These are phyloP conservation scores for Calvatia gigantea DNA, from an alignment of 768 basidiomycete species.

Conservation along the genomic window DNA sequence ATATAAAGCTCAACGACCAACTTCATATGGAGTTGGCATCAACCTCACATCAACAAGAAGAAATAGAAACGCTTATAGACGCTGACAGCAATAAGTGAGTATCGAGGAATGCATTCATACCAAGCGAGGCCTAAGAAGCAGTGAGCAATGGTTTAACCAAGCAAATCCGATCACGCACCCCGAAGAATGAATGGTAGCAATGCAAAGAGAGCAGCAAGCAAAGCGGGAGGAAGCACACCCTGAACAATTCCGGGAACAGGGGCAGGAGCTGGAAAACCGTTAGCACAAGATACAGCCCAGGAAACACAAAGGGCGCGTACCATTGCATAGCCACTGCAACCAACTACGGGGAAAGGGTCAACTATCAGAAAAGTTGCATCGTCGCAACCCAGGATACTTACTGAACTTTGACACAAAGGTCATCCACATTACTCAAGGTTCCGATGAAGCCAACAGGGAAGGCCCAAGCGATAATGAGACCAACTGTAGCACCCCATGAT, in stretches of 20 bases:
- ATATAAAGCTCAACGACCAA: background rate
- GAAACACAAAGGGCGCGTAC: slow-evolving; percentile 16
- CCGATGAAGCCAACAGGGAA: slow-evolving; percentile 68
- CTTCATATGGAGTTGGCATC: background rate
- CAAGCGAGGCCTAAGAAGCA: slow-evolving; percentile 51
- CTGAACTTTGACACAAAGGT: slow-evolving; percentile 45
- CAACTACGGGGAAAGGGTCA: slow-evolving; percentile 33
- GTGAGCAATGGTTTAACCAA: background rate
- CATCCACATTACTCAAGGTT: slow-evolving; percentile 54
- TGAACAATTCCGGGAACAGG: slow-evolving; percentile 51
- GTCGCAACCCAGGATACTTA: slow-evolving; percentile 23
- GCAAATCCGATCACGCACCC: slow-evolving; percentile 32
- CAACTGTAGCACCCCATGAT: slow-evolving; percentile 55
- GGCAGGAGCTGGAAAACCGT: slow-evolving; percentile 25
- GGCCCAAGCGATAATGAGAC: slow-evolving; percentile 60
- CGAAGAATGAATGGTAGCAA: slow-evolving; percentile 55
- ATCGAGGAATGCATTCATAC: slow-evolving; percentile 69
- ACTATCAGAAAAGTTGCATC: background rate
- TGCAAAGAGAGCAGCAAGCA: slow-evolving; percentile 60
- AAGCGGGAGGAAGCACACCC: slow-evolving; percentile 62
- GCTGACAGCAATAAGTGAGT: slow-evolving; percentile 64
- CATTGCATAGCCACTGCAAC: slow-evolving; percentile 55
- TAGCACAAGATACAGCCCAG: background rate
- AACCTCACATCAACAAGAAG: slow-evolving; percentile 55
- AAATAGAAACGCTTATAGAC: slow-evolving; percentile 71